Evolutionary conservation across 805 yeast genomes (phyloP).

Genomic region (Ogataea pilisensis): DNA sequence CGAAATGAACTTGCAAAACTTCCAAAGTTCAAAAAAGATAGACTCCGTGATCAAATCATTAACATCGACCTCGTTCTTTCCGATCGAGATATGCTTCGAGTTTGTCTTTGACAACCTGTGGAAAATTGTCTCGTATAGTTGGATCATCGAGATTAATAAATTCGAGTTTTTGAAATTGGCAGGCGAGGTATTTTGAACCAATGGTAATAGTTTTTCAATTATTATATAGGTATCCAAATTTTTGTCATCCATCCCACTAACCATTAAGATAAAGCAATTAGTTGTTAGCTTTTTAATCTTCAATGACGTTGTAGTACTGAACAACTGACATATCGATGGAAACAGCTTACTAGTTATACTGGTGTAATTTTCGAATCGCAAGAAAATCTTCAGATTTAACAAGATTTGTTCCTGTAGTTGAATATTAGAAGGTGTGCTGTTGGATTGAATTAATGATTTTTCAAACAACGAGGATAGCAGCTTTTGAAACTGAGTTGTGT

Average conservation of each 20-base stretch:
- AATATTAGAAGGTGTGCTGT: conserved; percentile 12
- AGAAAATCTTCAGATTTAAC: conserved; percentile 23
- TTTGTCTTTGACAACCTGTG: conserved; percentile 20
- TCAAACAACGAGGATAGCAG: conserved; percentile 32
- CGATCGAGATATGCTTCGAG: conserved; percentile 20
- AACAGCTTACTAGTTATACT: conserved; percentile 70
- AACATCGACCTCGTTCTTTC: conserved; percentile 22
- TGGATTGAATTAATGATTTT: conserved; percentile 23
- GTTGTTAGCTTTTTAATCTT: conserved; percentile 72
- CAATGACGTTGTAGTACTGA: conserved; percentile 79
- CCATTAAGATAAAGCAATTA: conserved; percentile 52
- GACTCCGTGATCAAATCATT: conserved; percentile 29
- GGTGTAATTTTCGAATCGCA: conserved; percentile 38
- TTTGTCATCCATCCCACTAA: conserved; percentile 38
- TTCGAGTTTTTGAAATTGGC: conserved; percentile 29
- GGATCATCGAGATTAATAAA: conserved; percentile 27
- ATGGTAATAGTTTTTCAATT: conserved; percentile 75
- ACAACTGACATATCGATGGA: conserved; percentile 67
- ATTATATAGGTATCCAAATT: conserved; percentile 69
- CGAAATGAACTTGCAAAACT: conserved; percentile 23
- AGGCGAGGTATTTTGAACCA: conserved; percentile 42
- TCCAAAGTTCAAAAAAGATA: conserved; percentile 34
- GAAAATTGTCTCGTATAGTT: conserved; percentile 29
- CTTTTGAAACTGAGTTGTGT: conserved; percentile 24
- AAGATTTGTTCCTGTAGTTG: conserved; percentile 34